These are phyloP conservation scores for Backusella parvicylindrica DNA, from an alignment of 192 early-diverging fungal species.

Conservation along the genomic window DNA sequence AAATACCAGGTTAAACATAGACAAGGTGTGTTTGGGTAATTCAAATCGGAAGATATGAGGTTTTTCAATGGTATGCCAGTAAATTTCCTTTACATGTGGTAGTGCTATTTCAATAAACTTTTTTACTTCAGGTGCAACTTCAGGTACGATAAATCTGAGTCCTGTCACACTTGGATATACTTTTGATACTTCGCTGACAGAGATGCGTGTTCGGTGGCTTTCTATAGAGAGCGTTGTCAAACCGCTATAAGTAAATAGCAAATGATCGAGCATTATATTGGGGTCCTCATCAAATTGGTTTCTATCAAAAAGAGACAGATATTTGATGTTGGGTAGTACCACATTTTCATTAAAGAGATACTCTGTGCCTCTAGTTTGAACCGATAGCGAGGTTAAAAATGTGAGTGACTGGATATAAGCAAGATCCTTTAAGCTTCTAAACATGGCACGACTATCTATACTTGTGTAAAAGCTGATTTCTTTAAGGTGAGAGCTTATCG, in stretches of 20 bases:
- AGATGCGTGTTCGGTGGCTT: neutral
- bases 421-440: neutral
- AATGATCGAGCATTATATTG: neutral
- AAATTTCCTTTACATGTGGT: neutral
- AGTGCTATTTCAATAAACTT: neutral
- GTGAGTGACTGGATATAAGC: neutral
- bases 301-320: neutral
- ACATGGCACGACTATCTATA: neutral
- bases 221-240: neutral
- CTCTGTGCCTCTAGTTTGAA: neutral
- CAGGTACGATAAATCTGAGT: neutral
- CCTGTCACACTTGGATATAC: neutral
- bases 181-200: neutral
- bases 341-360: neutral
- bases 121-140: neutral
- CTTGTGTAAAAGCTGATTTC: neutral
- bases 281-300: neutral
- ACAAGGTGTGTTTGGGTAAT: neutral
- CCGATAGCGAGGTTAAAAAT: neutral
- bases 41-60: neutral
- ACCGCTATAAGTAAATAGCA: neutral
- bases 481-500: neutral
- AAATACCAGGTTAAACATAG: neutral
- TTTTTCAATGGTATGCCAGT: neutral
- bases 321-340: neutral